Base-by-base conservation (phyloP, 1,284 basidiomycete genomes). In the Apiotrichum gamsii region DNA sequence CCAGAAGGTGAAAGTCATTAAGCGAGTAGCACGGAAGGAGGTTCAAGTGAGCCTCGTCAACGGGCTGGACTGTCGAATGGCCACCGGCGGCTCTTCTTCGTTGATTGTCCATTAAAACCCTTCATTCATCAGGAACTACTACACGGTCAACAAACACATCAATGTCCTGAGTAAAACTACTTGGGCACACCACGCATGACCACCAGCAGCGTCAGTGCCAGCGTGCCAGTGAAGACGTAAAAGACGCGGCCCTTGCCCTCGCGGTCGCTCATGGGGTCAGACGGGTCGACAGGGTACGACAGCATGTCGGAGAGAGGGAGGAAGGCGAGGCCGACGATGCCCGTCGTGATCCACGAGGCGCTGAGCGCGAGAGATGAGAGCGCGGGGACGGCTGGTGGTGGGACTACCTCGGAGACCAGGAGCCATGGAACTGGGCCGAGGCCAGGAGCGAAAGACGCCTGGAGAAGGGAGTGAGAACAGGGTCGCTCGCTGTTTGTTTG, bases 381-480 rank as follows among this genome's bases (percentile, higher is more conserved):
- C 1, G 86, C 82, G 9, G 88, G 86, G 13, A 90, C 85, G 31
- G 88, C 86, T 84, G 89, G 57, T 44, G 43, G 16, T 2, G 91
- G 91, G 0, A 90, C 84, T 20, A 95, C 80, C 64, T 96, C 91
- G n/a, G 89, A 83, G 25, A 94, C 83, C 70, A 95, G 84, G 34
- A 96, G 82, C 65, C 91, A 95, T 0, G 91, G 91, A 29, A 95
- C 75, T 1, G 91, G 90, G 1, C 91, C 91, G n/a, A 95, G 76
- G 1, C 91, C 91, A 31, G 87, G 74, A 0, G 88, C 85, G 66
- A 94, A 96, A 0, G 85, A 85, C 65, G 86, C 87, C 54, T 61
- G 39, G 8, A 2, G 23, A 30, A 20, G 36, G 41, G 5, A 10
- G 18, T 5, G 5, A 11, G n/a, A 3, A 8, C 15, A 29, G 37